A percentile compares a stretch with the other conserved stretches of the same genome.
Conservation (phyloP, 768 basidiomycete genomes). For the Guyanaporus albipodus region DNA sequence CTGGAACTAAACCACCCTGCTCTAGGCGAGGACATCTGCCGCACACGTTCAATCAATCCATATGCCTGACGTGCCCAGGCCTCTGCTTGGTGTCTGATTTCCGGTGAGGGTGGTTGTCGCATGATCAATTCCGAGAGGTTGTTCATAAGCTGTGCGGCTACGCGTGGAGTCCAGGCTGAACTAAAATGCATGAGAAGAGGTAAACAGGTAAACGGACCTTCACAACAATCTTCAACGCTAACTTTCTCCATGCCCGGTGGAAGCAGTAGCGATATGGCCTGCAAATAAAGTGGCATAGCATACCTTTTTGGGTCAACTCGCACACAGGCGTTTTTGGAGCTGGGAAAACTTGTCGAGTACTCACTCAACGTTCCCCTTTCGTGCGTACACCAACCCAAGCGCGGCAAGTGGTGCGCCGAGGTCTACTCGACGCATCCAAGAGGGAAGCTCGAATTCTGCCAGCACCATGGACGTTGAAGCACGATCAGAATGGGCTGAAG, state of each 20-base stretch:
- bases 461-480: constrained; percentile 30
- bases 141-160: constrained; percentile 48
- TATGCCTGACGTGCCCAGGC: constrained; percentile 56
- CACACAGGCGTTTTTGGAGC: not conserved
- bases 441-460: constrained; percentile 52
- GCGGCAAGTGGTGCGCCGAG: constrained; percentile 67
- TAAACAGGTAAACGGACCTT: constrained; percentile 39
- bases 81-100: constrained; percentile 46
- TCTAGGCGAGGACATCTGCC: constrained; percentile 14
- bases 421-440: constrained; percentile 57
- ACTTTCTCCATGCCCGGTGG: constrained; percentile 35
- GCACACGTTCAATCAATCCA: constrained; percentile 29
- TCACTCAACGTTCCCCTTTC: constrained; percentile 46
- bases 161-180: not conserved
- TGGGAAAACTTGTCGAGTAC: constrained; percentile 1
- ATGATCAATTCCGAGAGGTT: constrained; percentile 43
- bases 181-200: not conserved
- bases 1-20: constrained; percentile 17
- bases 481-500: not conserved
- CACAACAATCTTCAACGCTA: constrained; percentile 49
- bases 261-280: constrained; percentile 58
- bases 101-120: constrained; percentile 34
- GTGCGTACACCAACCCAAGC: constrained; percentile 58
- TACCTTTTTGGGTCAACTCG: constrained; percentile 38
- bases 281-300: constrained; percentile 62